Evolutionary conservation across 805 yeast species (phyloP).

Genomic region (Candida caryicola): DNA sequence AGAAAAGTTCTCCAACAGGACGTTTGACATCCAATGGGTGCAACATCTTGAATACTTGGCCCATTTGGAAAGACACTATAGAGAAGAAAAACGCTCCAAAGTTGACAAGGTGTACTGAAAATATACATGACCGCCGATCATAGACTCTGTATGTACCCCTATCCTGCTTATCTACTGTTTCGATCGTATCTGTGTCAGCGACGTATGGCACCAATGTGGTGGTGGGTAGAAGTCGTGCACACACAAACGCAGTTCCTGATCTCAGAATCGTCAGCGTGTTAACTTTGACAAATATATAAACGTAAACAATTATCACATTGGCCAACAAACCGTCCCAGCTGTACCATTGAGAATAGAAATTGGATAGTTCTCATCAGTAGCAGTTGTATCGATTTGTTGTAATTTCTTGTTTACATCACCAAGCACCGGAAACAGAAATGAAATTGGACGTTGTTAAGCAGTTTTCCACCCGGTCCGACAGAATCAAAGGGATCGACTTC

Average conservation of each 20-base stretch:
- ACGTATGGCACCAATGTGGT: neutral
- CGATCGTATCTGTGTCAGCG: too few species aligned
- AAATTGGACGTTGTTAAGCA: constrained; percentile 60
- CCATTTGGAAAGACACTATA: constrained; percentile 21
- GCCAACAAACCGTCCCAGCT: neutral
- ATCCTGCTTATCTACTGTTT: too few species aligned
- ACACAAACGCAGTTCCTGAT: neutral
- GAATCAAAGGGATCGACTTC: constrained; percentile 97
- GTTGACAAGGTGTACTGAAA: constrained; percentile 27
- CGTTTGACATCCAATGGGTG: constrained; percentile 57
- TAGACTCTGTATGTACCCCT: too few species aligned
- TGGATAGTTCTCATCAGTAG: neutral
- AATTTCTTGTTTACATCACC: constrained; percentile 1
- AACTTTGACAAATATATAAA: constrained; percentile 6
- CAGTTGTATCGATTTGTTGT: constrained; percentile 2
- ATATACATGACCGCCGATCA: neutral
- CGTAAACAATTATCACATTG: neutral
- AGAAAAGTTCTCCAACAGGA: constrained; percentile 59
- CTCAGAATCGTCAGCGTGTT: constrained; percentile 15
- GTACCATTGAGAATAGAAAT: neutral
- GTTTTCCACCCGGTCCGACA: constrained; percentile 87
- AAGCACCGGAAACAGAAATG: too few species aligned
- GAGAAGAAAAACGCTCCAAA: constrained; percentile 25
- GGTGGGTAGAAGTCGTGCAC: constrained; percentile 4
- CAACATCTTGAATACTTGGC: constrained; percentile 16